Conservation (phyloP, 2,329 filamentous ascomycete species). For the Trichoderma atroviride region DNA sequence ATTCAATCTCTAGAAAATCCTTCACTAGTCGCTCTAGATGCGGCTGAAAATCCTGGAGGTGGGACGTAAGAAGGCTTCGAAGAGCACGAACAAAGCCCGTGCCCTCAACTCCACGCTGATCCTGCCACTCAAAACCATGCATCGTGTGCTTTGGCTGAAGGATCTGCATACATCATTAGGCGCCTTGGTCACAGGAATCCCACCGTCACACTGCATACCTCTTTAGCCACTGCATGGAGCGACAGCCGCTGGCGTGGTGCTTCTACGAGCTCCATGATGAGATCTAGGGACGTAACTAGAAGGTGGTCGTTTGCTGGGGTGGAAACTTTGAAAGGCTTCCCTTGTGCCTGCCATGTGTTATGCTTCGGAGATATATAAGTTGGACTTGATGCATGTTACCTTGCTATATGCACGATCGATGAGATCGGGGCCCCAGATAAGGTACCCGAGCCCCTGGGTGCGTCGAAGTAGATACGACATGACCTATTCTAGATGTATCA, state of each 20-base stretch:
- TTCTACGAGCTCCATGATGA: neutral
- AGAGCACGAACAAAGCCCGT: constrained; percentile 26
- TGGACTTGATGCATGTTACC: neutral
- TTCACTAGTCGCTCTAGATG: neutral
- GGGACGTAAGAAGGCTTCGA: constrained; percentile 18
- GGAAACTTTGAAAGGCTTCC: neutral
- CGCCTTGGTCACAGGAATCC: neutral
- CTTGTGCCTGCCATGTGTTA: neutral
- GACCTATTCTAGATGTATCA: neutral
- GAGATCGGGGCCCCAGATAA: neutral
- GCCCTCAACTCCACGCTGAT: constrained; percentile 24
- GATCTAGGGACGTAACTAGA: neutral
- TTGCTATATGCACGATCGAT: constrained; percentile 9
- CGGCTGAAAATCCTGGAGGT: constrained; percentile 11
- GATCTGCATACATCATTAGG: constrained; percentile 13
- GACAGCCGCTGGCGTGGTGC: neutral
- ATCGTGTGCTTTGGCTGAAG: constrained; percentile 25
- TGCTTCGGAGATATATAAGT: neutral
- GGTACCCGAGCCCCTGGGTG: neutral
- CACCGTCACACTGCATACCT: neutral
- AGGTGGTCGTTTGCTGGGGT: constrained; percentile 1
- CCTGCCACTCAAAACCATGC: constrained; percentile 24
- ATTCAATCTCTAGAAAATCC: neutral
- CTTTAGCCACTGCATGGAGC: neutral
- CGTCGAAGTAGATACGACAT: neutral